Evolutionary conservation across 192 early-diverging fungal genomes (phyloP).

Genomic region (Gaertneriomyces semiglobifer): DNA sequence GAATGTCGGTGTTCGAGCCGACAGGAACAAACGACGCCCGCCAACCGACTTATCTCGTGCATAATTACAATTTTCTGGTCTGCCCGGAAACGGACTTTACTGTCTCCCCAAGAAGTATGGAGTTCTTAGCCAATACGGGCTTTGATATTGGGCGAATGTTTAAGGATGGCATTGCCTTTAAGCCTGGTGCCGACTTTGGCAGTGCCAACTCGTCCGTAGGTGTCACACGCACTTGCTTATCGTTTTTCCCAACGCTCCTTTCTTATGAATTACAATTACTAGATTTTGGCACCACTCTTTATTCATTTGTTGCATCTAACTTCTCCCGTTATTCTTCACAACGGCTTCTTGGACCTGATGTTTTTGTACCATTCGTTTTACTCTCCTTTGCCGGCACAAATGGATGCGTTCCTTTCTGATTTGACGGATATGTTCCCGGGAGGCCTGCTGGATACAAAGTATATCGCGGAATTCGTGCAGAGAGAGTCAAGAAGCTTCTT

Average conservation of each 20-base stretch:
- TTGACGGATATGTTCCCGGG: constrained; percentile 75
- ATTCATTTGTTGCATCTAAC: constrained; percentile 33
- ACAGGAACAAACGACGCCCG: not conserved
- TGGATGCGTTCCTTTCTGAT: constrained; percentile 73
- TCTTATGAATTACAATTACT: no score
- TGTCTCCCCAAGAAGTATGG: constrained; percentile 66
- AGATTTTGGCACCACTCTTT: constrained; percentile 16
- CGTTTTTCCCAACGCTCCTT: no score
- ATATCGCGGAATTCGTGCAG: constrained; percentile 66
- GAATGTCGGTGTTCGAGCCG: constrained; percentile 64
- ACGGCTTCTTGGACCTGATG: constrained; percentile 89
- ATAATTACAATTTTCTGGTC: constrained; percentile 65
- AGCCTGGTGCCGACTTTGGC: constrained; percentile 48
- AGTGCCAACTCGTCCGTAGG: no score
- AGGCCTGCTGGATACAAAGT: constrained; percentile 93
- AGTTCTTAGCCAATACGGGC: constrained; percentile 79
- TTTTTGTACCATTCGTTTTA: constrained; percentile 91
- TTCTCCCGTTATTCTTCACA: constrained; percentile 83
- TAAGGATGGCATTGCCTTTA: constrained; percentile 73
- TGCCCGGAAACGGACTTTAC: constrained; percentile 56
- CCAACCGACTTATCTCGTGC: constrained; percentile 37
- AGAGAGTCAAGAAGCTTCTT: constrained; percentile 64
- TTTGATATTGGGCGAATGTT: constrained; percentile 83
- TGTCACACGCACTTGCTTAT: no score
- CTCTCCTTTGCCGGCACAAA: constrained; percentile 65